phyloP scores from a whole-genome alignment of 2,329 filamentous ascomycete genomes.

The Ophiostoma tasmaniense region DNA sequence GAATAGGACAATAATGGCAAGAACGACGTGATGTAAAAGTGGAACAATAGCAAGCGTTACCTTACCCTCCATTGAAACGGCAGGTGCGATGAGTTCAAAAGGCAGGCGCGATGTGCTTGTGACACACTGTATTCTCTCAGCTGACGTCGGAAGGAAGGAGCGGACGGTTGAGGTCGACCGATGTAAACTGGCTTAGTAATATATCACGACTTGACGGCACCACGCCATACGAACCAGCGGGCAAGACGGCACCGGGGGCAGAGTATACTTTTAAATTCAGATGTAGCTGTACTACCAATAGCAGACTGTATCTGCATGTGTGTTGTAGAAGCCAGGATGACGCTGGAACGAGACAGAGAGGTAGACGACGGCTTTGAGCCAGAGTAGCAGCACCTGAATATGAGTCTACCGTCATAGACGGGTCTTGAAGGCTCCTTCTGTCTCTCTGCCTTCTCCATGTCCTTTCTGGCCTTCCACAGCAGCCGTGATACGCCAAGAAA shows the following conservation, averaged over 20 bases:
- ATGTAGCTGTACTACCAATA: constrained; percentile 1
- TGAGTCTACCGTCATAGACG: background rate
- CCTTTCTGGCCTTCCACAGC: constrained; percentile 5
- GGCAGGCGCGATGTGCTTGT: background rate
- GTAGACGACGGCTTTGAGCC: background rate
- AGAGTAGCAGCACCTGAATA: background rate
- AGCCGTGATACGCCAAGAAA: constrained; percentile 11
- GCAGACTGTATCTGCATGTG: background rate
- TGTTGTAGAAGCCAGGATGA: background rate
- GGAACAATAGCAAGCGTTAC: constrained; percentile 12
- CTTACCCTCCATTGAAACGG: background rate
- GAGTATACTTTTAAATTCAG: constrained; percentile 11
- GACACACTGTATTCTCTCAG: background rate
- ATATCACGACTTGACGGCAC: background rate
- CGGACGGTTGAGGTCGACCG: background rate
- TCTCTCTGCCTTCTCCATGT: background rate
- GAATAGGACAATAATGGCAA: constrained; percentile 5
- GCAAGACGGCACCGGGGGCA: background rate
- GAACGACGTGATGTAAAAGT: constrained; percentile 8
- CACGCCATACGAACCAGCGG: background rate
- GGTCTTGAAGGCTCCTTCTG: background rate
- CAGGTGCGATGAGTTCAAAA: too few species aligned
- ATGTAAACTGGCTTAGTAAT: background rate
- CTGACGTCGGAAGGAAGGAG: background rate
- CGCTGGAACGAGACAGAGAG: background rate